Conservation (phyloP, 805 yeast species). For the Grigorovia yakushimaensis region DNA sequence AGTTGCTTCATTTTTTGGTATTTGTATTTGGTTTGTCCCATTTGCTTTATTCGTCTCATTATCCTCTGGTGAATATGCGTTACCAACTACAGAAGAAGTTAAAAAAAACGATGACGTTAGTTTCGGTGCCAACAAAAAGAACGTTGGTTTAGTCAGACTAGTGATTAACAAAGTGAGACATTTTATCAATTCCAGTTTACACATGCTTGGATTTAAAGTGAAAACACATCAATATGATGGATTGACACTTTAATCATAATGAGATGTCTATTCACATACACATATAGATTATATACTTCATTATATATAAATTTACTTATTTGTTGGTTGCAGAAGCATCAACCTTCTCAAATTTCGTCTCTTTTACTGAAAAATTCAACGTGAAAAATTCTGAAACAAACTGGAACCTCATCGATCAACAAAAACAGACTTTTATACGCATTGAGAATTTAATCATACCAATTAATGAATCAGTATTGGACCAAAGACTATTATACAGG, state of each 20-base stretch:
- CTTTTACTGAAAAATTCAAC: too few species aligned
- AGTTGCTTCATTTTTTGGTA: constrained; percentile 90
- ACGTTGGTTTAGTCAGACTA: constrained; percentile 62
- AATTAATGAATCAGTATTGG: constrained; percentile 24
- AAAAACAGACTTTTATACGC: too few species aligned
- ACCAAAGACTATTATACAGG: constrained; percentile 26
- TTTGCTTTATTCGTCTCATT: constrained; percentile 84
- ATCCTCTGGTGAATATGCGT: constrained; percentile 81
- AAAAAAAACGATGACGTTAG: constrained; percentile 20
- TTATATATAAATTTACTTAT: too few species aligned
- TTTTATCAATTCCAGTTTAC: constrained; percentile 33
- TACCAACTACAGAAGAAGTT: constrained; percentile 44
- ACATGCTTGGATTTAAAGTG: constrained; percentile 55
- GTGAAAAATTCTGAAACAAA: too few species aligned
- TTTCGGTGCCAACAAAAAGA: constrained; percentile 33
- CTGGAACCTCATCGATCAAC: not conserved
- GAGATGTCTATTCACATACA: not conserved
- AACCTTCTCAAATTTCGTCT: too few species aligned
- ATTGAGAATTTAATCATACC: too few species aligned
- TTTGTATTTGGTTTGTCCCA: constrained; percentile 90
- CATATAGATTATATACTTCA: not conserved
- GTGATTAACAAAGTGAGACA: constrained; percentile 47
- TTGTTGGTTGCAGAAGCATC: too few species aligned
- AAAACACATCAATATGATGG: constrained; percentile 44
- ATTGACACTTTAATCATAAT: constrained; percentile 8